Evolutionary conservation across 2,329 filamentous ascomycete species (phyloP), one percentile per base, ranked within the genome.

Genomic region (Stromatinia cepivora): DNA sequence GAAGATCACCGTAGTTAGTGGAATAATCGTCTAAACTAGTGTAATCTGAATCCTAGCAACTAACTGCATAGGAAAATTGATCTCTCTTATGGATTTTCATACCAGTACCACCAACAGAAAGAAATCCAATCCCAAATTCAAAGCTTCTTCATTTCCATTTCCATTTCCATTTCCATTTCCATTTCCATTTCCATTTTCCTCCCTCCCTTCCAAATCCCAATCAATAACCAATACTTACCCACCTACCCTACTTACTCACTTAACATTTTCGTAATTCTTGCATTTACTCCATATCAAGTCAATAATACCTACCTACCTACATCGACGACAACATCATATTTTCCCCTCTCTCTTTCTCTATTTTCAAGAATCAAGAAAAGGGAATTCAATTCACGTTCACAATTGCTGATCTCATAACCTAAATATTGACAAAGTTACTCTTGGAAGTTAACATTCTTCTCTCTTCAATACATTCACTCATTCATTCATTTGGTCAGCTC

Each of bases 1-100:
- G 31, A n/a, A 8, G 34, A 4, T 42, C n/a, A 65, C 62, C 62
- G 62, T 65, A 65, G 48, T 13, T 65, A 65, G 62, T 65, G 50
- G 8, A 17, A 42, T 53, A 28, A 52, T 65, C 34, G 59, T 36
- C 13, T 42, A 25, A 39, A 36, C 36, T 50, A 50, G 59, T 31
- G 59, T 39, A 1, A 50, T 48, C n/a, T 48, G 8, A 36, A 63
- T 45, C n/a, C 56, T 11, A 20, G 56, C 42, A 13, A 17, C 11
- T 20, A 53, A 25, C 25, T 61, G 57, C 57, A 46, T 46, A 45
- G 57, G 57, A 46, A 46, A 34, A 34, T 61, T 46, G 13, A 52
- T 20, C 39, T 59, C 34, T 59, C 57, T 28, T 39, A 17, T 17
- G 36, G n/a, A 42, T 25, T 48, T 17, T 42, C 39, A 17, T 42